A percentile compares a stretch with the other conserved stretches of the same genome.
Conservation (phyloP, 2,329 filamentous ascomycete genomes). For the Truncatella angustata region DNA sequence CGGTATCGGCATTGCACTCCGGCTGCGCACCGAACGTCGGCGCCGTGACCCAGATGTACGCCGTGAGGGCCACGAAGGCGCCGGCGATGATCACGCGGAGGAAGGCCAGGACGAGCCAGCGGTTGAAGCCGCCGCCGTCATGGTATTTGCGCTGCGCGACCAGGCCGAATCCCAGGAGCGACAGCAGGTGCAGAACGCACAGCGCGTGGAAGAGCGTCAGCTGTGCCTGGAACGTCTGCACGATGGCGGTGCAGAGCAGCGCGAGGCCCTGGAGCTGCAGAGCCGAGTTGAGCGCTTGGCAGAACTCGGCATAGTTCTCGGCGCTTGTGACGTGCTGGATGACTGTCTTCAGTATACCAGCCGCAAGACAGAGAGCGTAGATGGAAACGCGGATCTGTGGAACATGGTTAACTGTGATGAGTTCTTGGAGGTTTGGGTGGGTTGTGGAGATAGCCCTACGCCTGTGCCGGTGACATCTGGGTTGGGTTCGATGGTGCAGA, state of each 20-base stretch:
- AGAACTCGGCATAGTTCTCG: constrained; percentile 19
- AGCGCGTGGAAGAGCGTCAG: constrained; percentile 17
- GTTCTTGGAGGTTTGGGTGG: background rate
- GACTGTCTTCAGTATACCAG: constrained; percentile 8
- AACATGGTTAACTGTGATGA: background rate
- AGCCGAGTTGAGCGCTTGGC: constrained; percentile 10
- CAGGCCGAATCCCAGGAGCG: constrained; percentile 16
- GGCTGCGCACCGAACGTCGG: constrained; percentile 16
- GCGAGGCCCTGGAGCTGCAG: constrained; percentile 14
- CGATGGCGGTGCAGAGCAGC: constrained; percentile 15
- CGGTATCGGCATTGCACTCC: constrained; percentile 15
- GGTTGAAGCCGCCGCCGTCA: constrained; percentile 1
- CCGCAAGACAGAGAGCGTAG: constrained; percentile 11
- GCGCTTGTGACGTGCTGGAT: constrained; percentile 29
- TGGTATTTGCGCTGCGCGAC: constrained; percentile 13
- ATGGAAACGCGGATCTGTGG: constrained; percentile 13
- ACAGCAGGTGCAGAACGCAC: constrained; percentile 15
- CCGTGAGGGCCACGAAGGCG: constrained; percentile 15
- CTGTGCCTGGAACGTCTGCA: constrained; percentile 9
- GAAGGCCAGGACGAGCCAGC: constrained; percentile 1
- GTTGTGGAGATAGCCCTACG: constrained; percentile 1
- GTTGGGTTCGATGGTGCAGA: constrained; percentile 33
- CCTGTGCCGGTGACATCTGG: constrained; percentile 26
- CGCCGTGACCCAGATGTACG: constrained; percentile 16
- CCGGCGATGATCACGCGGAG: constrained; percentile 4